A percentile compares a stretch with the other conserved stretches of the same genome.
These are phyloP conservation scores for Plicaturopsis crispa DNA, from an alignment of 768 basidiomycete genomes.

Conservation along the genomic window DNA sequence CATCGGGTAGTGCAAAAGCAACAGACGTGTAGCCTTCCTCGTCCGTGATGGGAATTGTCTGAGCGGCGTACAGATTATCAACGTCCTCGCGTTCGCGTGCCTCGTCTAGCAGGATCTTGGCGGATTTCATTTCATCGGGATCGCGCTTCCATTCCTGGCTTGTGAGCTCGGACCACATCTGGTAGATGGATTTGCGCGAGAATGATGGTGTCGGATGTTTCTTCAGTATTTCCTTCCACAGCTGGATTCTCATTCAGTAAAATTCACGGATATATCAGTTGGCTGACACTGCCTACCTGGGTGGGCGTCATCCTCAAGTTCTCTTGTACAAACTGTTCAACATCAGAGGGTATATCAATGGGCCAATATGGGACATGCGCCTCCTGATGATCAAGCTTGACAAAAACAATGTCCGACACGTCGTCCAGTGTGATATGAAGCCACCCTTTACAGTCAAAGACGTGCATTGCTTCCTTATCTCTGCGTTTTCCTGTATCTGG, in stretches of 20 bases:
- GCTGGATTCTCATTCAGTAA: too few relatives aligned
- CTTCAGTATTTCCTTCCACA: conserved; percentile 14
- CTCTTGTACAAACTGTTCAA: conserved; percentile 6
- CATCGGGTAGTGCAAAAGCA: conserved; percentile 18
- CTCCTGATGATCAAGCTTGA: conserved; percentile 11
- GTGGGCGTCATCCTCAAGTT: conserved; percentile 4
- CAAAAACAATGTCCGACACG: conserved; percentile 1
- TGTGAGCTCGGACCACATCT: conserved; percentile 12
- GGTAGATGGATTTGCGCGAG: conserved; percentile 13
- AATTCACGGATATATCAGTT: neutral
- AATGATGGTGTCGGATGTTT: conserved; percentile 9
- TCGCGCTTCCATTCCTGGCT: conserved; percentile 16
- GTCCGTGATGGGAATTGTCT: neutral
- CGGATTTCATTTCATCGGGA: conserved; percentile 19
- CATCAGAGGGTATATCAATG: conserved; percentile 12
- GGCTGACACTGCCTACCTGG: conserved; percentile 8
- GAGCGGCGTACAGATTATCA: conserved; percentile 4
- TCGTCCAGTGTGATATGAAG: conserved; percentile 14
- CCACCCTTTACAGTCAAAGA: conserved; percentile 18
- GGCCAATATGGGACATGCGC: conserved; percentile 17
- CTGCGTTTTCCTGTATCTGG: conserved; percentile 11
- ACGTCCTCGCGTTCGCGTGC: too few relatives aligned
- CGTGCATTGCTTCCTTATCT: conserved; percentile 17
- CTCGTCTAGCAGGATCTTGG: conserved; percentile 15
- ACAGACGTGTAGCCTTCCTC: conserved; percentile 14